These are phyloP conservation scores for Xylariaceae sp. DNA, from an alignment of 2,329 filamentous ascomycete genomes.

Conservation along the genomic window DNA sequence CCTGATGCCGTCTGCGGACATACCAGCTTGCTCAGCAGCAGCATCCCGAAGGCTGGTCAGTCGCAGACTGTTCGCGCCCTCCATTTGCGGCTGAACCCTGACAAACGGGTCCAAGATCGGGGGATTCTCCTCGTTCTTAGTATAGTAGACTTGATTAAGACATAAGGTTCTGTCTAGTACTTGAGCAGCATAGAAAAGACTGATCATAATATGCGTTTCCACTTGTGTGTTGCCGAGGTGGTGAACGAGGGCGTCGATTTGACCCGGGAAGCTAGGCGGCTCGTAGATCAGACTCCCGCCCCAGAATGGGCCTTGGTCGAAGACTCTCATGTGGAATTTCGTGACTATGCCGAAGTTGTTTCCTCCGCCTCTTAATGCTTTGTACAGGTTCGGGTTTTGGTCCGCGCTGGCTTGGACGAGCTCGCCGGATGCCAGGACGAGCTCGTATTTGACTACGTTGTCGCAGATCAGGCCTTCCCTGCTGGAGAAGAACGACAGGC, in stretches of 20 bases:
- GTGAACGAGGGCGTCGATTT: too few species aligned
- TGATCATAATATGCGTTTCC: constrained; percentile 12
- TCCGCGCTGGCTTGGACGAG: constrained; percentile 37
- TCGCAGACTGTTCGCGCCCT: constrained; percentile 8
- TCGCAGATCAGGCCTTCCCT: constrained; percentile 40
- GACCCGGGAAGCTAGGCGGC: too few species aligned
- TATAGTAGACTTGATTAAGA: constrained; percentile 12
- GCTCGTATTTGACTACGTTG: constrained; percentile 35
- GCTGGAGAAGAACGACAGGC: constrained; percentile 40
- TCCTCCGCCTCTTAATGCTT: constrained; percentile 41
- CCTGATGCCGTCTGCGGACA: neutral
- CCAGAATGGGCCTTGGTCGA: too few species aligned
- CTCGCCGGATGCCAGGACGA: constrained; percentile 39
- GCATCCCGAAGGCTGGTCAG: constrained; percentile 6
- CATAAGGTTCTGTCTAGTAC: constrained; percentile 3
- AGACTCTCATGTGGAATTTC: too few species aligned
- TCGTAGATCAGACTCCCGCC: too few species aligned
- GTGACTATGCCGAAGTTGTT: constrained; percentile 21
- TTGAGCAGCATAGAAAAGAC: constrained; percentile 3
- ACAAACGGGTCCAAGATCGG: constrained; percentile 4
- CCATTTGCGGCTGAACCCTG: constrained; percentile 5
- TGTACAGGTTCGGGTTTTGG: constrained; percentile 39
- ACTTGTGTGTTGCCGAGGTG: neutral
- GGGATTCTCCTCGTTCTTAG: constrained; percentile 1
- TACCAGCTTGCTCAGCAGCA: constrained; percentile 9